Evolutionary conservation across 2,329 filamentous ascomycete species (phyloP).

Genomic region (Monilinia vaccinii-corymbosi): DNA sequence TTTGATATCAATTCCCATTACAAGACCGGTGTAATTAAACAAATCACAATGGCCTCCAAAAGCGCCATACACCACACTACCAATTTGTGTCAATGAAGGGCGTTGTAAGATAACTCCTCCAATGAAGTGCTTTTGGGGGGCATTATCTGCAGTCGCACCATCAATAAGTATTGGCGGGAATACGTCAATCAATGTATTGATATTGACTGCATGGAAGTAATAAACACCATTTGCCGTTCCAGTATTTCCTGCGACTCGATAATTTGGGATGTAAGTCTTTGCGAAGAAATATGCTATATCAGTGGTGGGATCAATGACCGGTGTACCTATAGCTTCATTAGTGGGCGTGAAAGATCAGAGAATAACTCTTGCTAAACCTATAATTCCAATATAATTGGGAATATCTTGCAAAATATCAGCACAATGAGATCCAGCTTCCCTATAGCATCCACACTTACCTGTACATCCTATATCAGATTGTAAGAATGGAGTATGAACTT

Average conservation of each 20-base stretch:
- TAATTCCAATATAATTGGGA: constrained; percentile 16
- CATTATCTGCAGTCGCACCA: constrained; percentile 12
- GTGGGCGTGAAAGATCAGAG: too few species aligned
- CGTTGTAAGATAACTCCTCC: constrained; percentile 15
- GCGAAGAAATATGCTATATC: constrained; percentile 19
- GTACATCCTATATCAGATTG: constrained; percentile 37
- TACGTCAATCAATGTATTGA: constrained; percentile 12
- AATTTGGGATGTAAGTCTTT: constrained; percentile 16
- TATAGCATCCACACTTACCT: background rate
- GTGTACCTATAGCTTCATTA: constrained; percentile 7
- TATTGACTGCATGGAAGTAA: constrained; percentile 16
- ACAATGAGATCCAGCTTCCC: background rate
- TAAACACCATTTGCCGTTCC: constrained; percentile 14
- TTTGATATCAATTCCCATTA: constrained; percentile 39
- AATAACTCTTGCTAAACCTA: background rate
- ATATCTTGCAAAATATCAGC: constrained; percentile 11
- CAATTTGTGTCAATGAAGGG: constrained; percentile 11
- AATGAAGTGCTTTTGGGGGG: constrained; percentile 13
- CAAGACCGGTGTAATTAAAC: constrained; percentile 26
- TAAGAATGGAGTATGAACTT: constrained; percentile 40
- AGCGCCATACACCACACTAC: constrained; percentile 9
- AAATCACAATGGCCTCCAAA: constrained; percentile 17
- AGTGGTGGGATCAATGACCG: constrained; percentile 16
- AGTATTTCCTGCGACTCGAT: constrained; percentile 3
- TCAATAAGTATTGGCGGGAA: constrained; percentile 15